Percentiles rank a stretch among this genome's conserved stretches.
These are phyloP conservation scores for Escallonia rubra DNA, from an alignment of 129 eudicot species.

Conservation along the genomic window DNA sequence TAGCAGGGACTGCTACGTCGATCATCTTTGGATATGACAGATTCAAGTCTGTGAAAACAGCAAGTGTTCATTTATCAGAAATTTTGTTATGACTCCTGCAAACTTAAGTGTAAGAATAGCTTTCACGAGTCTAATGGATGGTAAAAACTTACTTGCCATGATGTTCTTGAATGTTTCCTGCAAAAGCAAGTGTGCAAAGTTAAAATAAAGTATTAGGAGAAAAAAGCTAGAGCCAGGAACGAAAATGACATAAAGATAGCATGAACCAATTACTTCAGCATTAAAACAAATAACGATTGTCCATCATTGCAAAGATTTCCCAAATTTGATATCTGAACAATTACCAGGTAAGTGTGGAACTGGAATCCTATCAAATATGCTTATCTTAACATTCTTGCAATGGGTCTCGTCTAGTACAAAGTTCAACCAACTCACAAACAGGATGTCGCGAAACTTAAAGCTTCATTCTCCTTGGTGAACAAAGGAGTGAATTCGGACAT, in stretches of 20 bases:
- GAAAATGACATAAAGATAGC: background rate
- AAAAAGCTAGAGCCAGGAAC: background rate
- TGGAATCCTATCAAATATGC: too few species aligned
- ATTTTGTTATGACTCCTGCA: background rate
- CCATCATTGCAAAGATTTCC: too few species aligned
- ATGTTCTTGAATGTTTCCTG: conserved; percentile 89
- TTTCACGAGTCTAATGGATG: background rate
- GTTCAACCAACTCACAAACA: background rate
- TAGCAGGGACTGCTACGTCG: conserved; percentile 86
- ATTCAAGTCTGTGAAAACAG: conserved; percentile 57
- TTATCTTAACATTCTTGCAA: too few species aligned
- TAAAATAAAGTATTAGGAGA: background rate
- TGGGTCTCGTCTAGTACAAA: background rate
- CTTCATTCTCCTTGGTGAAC: background rate
- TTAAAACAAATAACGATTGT: background rate
- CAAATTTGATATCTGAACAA: too few species aligned
- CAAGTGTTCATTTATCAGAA: background rate
- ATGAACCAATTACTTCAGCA: background rate
- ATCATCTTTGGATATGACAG: conserved; percentile 93
- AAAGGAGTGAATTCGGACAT: background rate
- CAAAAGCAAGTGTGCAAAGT: conserved; percentile 14
- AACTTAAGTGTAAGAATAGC: background rate
- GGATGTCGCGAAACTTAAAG: too few species aligned
- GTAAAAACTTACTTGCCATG: conserved; percentile 74
- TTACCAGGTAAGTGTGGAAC: too few species aligned